phyloP scores from a whole-genome alignment of 352 stramenopile genomes.

The Phytophthora agathidicida region DNA sequence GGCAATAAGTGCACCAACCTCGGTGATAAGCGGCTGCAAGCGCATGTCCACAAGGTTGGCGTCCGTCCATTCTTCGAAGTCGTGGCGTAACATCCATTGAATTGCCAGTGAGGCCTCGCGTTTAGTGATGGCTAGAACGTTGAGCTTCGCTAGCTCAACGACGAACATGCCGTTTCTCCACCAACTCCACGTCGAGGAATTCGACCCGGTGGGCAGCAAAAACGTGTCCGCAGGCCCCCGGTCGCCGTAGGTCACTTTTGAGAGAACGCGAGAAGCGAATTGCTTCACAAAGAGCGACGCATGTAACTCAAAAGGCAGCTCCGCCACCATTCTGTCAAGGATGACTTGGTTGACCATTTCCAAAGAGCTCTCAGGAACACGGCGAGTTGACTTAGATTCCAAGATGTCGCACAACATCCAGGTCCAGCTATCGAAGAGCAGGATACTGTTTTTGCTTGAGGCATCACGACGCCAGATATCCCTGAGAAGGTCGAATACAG shows the following conservation, averaged over 20 bases:
- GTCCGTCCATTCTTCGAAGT: conserved; percentile 40
- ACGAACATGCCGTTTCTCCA: conserved; percentile 41
- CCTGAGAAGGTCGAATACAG: conserved; percentile 25
- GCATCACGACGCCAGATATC: conserved; percentile 25
- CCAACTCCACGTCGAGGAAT: conserved; percentile 34
- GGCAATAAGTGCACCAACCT: conserved; percentile 26
- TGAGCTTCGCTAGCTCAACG: conserved; percentile 24
- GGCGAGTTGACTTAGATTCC: not conserved
- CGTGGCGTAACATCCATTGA: conserved; percentile 43
- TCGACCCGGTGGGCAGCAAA: conserved; percentile 6
- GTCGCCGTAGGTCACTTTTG: conserved; percentile 29
- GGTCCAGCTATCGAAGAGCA: conserved; percentile 40
- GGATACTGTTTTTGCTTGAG: conserved; percentile 7
- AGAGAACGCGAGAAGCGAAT: conserved; percentile 36
- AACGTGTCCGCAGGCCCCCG: conserved; percentile 15
- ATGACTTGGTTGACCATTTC: conserved; percentile 27
- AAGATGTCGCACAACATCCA: conserved; percentile 28
- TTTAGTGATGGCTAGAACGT: conserved; percentile 20
- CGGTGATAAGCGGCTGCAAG: conserved; percentile 29
- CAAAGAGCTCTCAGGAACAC: conserved; percentile 17
- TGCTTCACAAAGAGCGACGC: conserved; percentile 22
- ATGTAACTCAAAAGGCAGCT: conserved; percentile 28
- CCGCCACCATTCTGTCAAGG: conserved; percentile 20
- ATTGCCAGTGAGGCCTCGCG: conserved; percentile 31
- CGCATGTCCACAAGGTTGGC: conserved; percentile 4